A percentile compares a stretch with the other conserved stretches of the same genome.
Evolutionary conservation across 163 green algal species (phyloP).

Genomic region (Volvox carteri): DNA sequence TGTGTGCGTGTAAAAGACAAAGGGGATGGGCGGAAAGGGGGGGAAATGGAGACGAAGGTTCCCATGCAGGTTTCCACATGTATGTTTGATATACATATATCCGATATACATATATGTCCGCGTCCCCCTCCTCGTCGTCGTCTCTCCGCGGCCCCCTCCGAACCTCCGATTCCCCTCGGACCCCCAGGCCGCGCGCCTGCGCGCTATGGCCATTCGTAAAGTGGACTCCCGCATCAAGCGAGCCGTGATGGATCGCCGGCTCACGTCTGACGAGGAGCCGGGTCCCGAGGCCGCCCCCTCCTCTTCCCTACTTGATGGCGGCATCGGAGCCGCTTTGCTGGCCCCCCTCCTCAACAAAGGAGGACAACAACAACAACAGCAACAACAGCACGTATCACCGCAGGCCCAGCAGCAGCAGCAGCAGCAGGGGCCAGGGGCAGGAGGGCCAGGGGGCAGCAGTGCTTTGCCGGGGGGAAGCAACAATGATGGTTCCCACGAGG

Average conservation of each 20-base stretch:
- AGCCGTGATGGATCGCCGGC: neutral
- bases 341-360: no score
- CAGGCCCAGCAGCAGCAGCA: neutral
- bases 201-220: conserved; percentile 29
- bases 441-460: neutral
- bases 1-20: neutral
- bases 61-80: no score
- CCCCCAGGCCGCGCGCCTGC: conserved; percentile 12
- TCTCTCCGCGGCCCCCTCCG: no score
- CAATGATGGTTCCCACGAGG: neutral
- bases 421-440: neutral
- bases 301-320: neutral
- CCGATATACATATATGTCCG: neutral
- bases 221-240: conserved; percentile 40
- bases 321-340: neutral
- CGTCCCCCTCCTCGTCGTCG: neutral
- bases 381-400: neutral
- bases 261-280: neutral
- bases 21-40: no score
- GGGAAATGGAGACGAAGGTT: no score
- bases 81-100: no score
- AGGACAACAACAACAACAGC: neutral
- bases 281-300: neutral
- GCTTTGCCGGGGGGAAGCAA: neutral
- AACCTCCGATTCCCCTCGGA: no score